These are phyloP conservation scores for Domatiomyces globalis DNA, from an alignment of 2,329 filamentous ascomycete species.

Conservation along the genomic window DNA sequence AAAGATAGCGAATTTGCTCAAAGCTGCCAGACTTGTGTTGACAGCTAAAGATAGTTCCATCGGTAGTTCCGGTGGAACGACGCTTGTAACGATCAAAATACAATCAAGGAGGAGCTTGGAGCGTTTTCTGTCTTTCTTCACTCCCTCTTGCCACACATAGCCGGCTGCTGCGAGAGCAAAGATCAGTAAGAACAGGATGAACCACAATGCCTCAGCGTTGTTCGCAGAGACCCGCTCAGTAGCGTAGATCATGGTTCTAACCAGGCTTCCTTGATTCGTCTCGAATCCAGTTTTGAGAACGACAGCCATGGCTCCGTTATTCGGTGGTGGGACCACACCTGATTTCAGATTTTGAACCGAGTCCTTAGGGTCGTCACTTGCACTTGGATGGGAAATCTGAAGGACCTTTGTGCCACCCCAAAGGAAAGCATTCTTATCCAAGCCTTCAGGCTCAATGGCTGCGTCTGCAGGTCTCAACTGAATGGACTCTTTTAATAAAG, in stretches of 20 bases:
- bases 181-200: conserved; percentile 90
- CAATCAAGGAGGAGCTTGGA: conserved; percentile 96
- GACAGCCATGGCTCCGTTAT: conserved; percentile 84
- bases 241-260: conserved; percentile 98
- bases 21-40: conserved; percentile 87
- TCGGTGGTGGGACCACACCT: conserved; percentile 69
- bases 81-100: conserved; percentile 91
- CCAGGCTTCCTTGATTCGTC: conserved; percentile 92
- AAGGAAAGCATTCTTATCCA: conserved; percentile 94
- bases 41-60: conserved; percentile 97
- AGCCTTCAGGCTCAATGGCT: conserved; percentile 66
- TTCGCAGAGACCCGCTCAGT: conserved; percentile 98
- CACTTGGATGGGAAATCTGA: conserved; percentile 77
- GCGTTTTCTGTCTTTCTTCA: conserved; percentile 83
- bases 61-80: conserved; percentile 92
- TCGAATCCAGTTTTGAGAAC: conserved; percentile 97
- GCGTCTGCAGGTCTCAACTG: conserved; percentile 76
- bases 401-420: conserved; percentile 96
- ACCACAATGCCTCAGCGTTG: conserved; percentile 88
- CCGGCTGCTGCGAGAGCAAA: conserved; percentile 95
- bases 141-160: conserved; percentile 98
- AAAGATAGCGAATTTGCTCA: conserved; percentile 94
- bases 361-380: conserved; percentile 50
- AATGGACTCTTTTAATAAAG: conserved; percentile 87
- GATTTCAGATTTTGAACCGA: conserved; percentile 53